Base-by-base conservation (phyloP, 2,329 filamentous ascomycete species). In the Domatiomyces catenatus region DNA sequence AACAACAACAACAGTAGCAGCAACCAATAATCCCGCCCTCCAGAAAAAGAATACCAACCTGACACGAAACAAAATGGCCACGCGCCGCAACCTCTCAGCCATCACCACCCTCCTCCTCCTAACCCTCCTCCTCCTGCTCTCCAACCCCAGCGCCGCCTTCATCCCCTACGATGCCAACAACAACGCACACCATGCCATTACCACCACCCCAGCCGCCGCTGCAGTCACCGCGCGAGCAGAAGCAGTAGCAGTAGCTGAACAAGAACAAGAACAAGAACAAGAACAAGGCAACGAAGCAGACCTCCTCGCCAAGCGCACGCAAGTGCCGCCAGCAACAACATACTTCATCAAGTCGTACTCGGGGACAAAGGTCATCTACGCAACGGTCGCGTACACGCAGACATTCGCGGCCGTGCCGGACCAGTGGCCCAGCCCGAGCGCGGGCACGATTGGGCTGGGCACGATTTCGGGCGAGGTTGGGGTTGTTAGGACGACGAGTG, bases 371-470 rank as follows among this genome's bases (percentile, higher is more conserved):
- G 46, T 54, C 8, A 49, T 52, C 10, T 52, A 55, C 15, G 51
- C 58, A 15, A 56, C 52, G 18, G 52, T 59, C 8, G 47, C 59
- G 5, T 63, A 60, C 44, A 61, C 59, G 6, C 61, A 64, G 47
- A 57, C 52, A 17, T 64, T 64, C 48, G 46, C 59, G 6, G 51
- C 53, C 6, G 54, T 63, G 10, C 58, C 61, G 3, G 61, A 64
- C 48, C 63, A 64, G 48, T 64, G 61, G 62, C 55, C 61, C 15
- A 55, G 53, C 7, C 59, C 63, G 2, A 56, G 53, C 10, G 50
- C 51, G 1, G 63, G 61, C 8, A 52, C 56, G 5, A 64, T 67
- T 44, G 64, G 63, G 6, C 50, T 68, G 18, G 62, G 65, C 8
- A 62, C 61, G 18, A 58, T 60, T 28, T 17, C 43, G 20, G 58